These are phyloP conservation scores for Penicillium manginii DNA, from an alignment of 495 filamentous ascomycete species.

Conservation along the genomic window DNA sequence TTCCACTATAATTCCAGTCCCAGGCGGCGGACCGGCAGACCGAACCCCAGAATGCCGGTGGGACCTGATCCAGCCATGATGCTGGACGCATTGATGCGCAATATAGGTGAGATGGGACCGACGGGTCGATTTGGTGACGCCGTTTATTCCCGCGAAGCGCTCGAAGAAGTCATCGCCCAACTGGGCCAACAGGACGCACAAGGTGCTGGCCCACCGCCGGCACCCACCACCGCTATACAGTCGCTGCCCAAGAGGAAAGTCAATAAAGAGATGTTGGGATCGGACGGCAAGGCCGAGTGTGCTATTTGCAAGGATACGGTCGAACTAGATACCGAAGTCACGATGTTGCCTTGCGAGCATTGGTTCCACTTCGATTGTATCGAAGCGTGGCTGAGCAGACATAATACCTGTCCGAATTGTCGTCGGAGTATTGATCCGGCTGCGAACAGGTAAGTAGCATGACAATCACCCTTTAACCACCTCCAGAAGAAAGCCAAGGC, in stretches of 20 bases:
- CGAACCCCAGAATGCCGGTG: neutral
- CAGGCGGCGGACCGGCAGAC: neutral
- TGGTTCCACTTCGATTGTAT: conserved; percentile 89
- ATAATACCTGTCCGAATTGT: conserved; percentile 91
- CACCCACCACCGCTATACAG: conserved; percentile 71
- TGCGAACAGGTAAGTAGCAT: conserved; percentile 30
- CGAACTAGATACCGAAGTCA: conserved; percentile 72
- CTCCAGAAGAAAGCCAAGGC: neutral
- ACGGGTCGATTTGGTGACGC: conserved; percentile 72
- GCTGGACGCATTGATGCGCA: neutral
- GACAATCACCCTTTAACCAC: neutral
- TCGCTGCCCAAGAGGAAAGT: conserved; percentile 71
- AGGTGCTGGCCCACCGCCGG: conserved; percentile 81
- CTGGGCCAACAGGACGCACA: conserved; percentile 81
- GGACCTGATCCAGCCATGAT: neutral
- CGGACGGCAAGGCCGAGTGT: conserved; percentile 73
- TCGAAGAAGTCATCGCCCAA: conserved; percentile 85
- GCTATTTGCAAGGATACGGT: conserved; percentile 94
- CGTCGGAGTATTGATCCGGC: conserved; percentile 67
- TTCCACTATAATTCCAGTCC: conserved; percentile 25
- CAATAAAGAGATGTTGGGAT: conserved; percentile 65
- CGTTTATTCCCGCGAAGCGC: conserved; percentile 88
- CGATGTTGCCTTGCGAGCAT: conserved; percentile 82
- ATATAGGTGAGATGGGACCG: conserved; percentile 2
- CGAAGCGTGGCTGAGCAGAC: conserved; percentile 77